phyloP scores from a whole-genome alignment of 2,329 filamentous ascomycete species.

The Akanthomyces muscarius region DNA sequence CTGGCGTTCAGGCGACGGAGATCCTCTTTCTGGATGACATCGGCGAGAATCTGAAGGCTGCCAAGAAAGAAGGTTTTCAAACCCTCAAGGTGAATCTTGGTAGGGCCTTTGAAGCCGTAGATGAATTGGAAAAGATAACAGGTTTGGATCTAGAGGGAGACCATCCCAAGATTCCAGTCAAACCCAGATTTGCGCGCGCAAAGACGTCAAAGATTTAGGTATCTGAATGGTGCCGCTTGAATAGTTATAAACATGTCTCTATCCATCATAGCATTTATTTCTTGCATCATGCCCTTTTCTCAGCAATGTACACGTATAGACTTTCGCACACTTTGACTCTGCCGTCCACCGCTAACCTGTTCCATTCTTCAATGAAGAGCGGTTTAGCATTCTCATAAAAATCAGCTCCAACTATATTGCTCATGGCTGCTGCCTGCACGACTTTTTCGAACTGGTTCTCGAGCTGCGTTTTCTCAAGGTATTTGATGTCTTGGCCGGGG shows the following conservation, averaged over 20 bases:
- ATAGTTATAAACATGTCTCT: not conserved
- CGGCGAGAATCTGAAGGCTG: slow-evolving; percentile 84
- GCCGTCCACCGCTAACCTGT: slow-evolving; percentile 27
- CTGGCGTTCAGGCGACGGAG: slow-evolving; percentile 57
- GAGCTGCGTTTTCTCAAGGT: slow-evolving; percentile 15
- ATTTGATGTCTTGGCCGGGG: slow-evolving; percentile 23
- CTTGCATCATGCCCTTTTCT: not conserved
- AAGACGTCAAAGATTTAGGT: slow-evolving; percentile 43
- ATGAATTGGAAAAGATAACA: slow-evolving; percentile 70
- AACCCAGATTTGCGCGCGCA: slow-evolving; percentile 30
- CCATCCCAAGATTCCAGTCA: slow-evolving; percentile 48
- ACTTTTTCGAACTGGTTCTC: not conserved
- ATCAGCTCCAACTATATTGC: slow-evolving; percentile 2
- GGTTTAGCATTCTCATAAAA: slow-evolving; percentile 24
- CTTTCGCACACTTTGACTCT: slow-evolving; percentile 24
- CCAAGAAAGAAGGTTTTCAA: slow-evolving; percentile 66
- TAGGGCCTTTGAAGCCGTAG: slow-evolving; percentile 73
- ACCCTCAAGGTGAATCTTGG: slow-evolving; percentile 85
- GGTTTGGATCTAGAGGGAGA: slow-evolving; percentile 59
- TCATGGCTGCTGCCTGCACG: not conserved
- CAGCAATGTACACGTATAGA: slow-evolving; percentile 23
- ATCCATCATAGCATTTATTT: slow-evolving; percentile 16
- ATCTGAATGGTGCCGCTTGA: not conserved
- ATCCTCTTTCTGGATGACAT: slow-evolving; percentile 92
- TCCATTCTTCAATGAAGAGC: slow-evolving; percentile 31